A percentile compares a stretch with the other conserved stretches of the same genome.
Evolutionary conservation across 305 asterid genomes (phyloP).

Genomic region (Solanum hybrid): DNA sequence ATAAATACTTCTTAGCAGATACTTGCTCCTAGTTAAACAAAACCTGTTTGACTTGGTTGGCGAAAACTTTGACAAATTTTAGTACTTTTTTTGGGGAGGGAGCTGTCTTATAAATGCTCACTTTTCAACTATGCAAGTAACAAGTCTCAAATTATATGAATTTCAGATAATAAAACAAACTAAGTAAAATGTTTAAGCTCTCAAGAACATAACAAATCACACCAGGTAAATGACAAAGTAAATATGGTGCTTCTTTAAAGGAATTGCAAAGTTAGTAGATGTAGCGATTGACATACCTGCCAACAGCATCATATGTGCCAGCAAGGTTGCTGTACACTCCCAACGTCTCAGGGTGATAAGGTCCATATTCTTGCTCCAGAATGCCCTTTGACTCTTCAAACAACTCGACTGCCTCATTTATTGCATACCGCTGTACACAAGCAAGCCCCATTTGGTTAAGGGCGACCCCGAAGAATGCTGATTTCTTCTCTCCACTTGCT

Average conservation of each 20-base stretch:
- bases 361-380: slow-evolving; percentile 83
- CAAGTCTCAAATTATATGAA: not conserved
- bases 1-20: not conserved
- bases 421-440: slow-evolving; percentile 68
- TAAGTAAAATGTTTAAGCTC: not conserved
- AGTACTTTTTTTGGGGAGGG: not conserved
- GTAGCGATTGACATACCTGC: slow-evolving; percentile 39
- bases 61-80: not conserved
- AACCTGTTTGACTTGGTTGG: not conserved
- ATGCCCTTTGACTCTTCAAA: slow-evolving; percentile 81
- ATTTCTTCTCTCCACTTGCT: slow-evolving; percentile 75
- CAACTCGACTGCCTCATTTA: slow-evolving; percentile 67
- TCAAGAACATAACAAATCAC: not conserved
- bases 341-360: slow-evolving; percentile 79
- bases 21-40: not conserved
- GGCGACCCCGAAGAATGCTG: slow-evolving; percentile 80
- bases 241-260: not conserved
- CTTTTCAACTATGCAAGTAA: not conserved
- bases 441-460: slow-evolving; percentile 89
- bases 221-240: not conserved
- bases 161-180: not conserved
- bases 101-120: not conserved
- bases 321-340: slow-evolving; percentile 92
- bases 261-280: not conserved
- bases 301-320: slow-evolving; percentile 85